These are phyloP conservation scores for Pleurotus tuber-regium DNA, from an alignment of 768 basidiomycete species.

Conservation along the genomic window DNA sequence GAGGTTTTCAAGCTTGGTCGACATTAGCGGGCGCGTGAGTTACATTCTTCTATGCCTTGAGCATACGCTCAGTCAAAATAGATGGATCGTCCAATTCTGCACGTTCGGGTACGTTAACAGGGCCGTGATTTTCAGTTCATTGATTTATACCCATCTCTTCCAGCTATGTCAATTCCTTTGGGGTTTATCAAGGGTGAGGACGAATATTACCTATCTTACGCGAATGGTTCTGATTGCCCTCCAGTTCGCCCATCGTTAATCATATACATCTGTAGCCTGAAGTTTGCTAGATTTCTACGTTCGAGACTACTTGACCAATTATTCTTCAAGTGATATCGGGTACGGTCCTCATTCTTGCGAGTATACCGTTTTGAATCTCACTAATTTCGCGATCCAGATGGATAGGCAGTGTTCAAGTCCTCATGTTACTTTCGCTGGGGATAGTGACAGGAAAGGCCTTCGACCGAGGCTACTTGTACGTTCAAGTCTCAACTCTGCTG, in stretches of 20 bases:
- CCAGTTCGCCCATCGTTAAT: not conserved
- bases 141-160: too few species aligned
- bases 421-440: constrained; percentile 43
- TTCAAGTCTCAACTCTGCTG: not conserved
- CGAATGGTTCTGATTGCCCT: too few species aligned
- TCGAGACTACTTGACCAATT: constrained; percentile 33
- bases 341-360: too few species aligned
- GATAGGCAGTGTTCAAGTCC: constrained; percentile 50
- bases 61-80: too few species aligned
- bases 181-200: constrained; percentile 30
- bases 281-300: constrained; percentile 38
- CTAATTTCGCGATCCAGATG: too few species aligned
- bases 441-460: constrained; percentile 45
- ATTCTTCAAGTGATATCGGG: constrained; percentile 35
- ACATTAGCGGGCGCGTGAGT: constrained; percentile 19
- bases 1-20: constrained; percentile 18
- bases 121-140: too few species aligned
- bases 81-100: constrained; percentile 39
- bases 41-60: too few species aligned
- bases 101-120: constrained; percentile 42
- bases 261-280: too few species aligned
- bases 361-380: too few species aligned
- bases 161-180: constrained; percentile 37
- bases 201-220: constrained; percentile 19
- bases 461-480: constrained; percentile 53